Conservation (phyloP, 208 protist genomes). For the Trypanosomatidae sp. region DNA sequence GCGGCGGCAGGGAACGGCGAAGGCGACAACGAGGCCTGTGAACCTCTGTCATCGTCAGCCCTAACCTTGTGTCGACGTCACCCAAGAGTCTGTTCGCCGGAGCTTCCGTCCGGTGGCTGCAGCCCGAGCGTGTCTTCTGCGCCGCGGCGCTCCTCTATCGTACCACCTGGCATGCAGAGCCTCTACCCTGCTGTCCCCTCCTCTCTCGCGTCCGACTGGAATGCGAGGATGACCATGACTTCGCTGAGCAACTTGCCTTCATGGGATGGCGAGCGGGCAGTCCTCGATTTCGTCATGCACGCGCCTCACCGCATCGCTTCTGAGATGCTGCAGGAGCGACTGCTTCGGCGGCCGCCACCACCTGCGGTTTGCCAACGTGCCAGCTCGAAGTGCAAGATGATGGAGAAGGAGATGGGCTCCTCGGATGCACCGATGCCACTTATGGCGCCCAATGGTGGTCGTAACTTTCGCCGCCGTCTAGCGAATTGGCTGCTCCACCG, state of each 20-base stretch:
- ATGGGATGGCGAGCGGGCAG: conserved; percentile 15
- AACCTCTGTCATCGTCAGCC: not conserved
- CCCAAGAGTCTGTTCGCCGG: not conserved
- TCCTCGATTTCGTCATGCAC: conserved; percentile 22
- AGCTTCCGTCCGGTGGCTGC: not conserved
- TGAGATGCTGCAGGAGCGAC: conserved; percentile 19
- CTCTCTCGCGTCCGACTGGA: not conserved
- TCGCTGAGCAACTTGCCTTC: conserved; percentile 20
- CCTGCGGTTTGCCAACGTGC: not conserved
- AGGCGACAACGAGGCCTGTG: not conserved
- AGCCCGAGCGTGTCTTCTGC: not conserved
- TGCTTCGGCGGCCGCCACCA: conserved; percentile 14
- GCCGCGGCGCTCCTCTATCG: not conserved
- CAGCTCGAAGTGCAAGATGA: not conserved
- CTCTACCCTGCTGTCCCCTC: not conserved
- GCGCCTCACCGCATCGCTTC: conserved; percentile 7
- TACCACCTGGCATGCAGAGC: not conserved
- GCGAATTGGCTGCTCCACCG: conserved; percentile 43
- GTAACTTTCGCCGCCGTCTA: conserved; percentile 16
- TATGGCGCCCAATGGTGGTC: not conserved
- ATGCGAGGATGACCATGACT: not conserved
- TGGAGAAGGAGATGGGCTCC: not conserved
- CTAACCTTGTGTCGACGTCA: conserved; percentile 5
- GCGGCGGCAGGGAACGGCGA: not conserved
- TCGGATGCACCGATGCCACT: not conserved